These are phyloP conservation scores for Rhodofomes roseus DNA, from an alignment of 1,284 basidiomycete genomes.

Conservation along the genomic window DNA sequence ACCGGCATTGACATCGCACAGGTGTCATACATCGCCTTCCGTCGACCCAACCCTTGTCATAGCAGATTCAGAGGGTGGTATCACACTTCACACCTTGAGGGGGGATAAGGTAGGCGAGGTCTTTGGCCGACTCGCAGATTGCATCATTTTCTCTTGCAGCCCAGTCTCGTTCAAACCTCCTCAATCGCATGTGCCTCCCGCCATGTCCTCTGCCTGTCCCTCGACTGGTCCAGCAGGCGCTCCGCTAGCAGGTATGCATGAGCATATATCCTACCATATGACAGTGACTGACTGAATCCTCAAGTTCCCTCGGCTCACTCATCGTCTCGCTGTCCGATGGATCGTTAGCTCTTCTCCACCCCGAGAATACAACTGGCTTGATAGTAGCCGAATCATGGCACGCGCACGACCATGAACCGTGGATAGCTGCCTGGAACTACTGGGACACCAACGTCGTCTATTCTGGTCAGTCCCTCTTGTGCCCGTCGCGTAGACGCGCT, in stretches of 20 bases:
- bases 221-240: slow-evolving; percentile 83
- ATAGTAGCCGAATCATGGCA: slow-evolving; percentile 61
- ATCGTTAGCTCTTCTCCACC: slow-evolving; percentile 56
- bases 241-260: slow-evolving; percentile 24
- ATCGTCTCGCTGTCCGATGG: slow-evolving; percentile 83
- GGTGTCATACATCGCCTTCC: slow-evolving; percentile 52
- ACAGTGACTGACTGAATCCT: background rate
- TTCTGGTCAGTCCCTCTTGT: slow-evolving; percentile 55
- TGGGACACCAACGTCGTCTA: slow-evolving; percentile 79
- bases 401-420: slow-evolving; percentile 93
- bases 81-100: slow-evolving; percentile 61
- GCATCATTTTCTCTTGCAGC: no score
- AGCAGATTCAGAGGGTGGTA: slow-evolving; percentile 80
- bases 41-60: slow-evolving; percentile 55
- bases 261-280: background rate
- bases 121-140: no score
- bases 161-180: slow-evolving; percentile 40
- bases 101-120: slow-evolving; percentile 44
- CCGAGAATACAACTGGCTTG: slow-evolving; percentile 40
- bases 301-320: slow-evolving; percentile 51
- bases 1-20: slow-evolving; percentile 19
- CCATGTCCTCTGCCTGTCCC: slow-evolving; percentile 73
- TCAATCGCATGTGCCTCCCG: slow-evolving; percentile 55
- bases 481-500: no score
- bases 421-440: slow-evolving; percentile 90